Conservation (phyloP, 805 yeast species). For the Hanseniaspora lachancei region DNA sequence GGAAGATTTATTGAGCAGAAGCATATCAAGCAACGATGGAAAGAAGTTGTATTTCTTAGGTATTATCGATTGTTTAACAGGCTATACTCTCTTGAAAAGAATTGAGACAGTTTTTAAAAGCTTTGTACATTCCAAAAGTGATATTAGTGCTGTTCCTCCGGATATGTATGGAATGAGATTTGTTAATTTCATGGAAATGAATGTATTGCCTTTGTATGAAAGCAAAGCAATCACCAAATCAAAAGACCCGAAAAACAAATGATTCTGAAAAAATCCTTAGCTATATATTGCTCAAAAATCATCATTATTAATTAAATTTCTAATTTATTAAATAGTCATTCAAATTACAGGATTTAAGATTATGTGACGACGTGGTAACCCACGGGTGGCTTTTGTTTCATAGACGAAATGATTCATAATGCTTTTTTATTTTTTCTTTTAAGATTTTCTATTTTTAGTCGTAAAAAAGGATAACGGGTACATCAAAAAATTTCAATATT, state of each 20-base stretch:
- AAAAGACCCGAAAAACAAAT: neutral
- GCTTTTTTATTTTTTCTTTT: too few species aligned
- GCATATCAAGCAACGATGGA: conserved; percentile 8
- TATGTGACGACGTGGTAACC: too few species aligned
- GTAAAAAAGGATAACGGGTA: too few species aligned
- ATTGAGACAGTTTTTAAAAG: conserved; percentile 80
- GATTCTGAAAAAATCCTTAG: too few species aligned
- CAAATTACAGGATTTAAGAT: too few species aligned
- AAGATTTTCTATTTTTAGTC: too few species aligned
- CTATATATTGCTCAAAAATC: too few species aligned
- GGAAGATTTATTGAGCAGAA: conserved; percentile 15
- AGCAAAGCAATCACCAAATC: neutral
- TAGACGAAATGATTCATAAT: too few species aligned
- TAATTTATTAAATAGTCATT: too few species aligned
- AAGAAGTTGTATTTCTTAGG: conserved; percentile 77
- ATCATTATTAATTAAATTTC: too few species aligned
- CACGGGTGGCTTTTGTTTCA: too few species aligned
- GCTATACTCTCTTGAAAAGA: conserved; percentile 57
- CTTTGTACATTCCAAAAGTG: conserved; percentile 49
- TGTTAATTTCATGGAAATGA: conserved; percentile 38
- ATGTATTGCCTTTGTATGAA: neutral
- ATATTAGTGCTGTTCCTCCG: conserved; percentile 85
- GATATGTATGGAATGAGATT: conserved; percentile 81
- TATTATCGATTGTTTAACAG: conserved; percentile 84
- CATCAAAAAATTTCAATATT: too few species aligned